A percentile compares a stretch with the other conserved stretches of the same genome.
Evolutionary conservation across 164 flowering plant genomes (phyloP).

Genomic region (Magnolia sinica): DNA sequence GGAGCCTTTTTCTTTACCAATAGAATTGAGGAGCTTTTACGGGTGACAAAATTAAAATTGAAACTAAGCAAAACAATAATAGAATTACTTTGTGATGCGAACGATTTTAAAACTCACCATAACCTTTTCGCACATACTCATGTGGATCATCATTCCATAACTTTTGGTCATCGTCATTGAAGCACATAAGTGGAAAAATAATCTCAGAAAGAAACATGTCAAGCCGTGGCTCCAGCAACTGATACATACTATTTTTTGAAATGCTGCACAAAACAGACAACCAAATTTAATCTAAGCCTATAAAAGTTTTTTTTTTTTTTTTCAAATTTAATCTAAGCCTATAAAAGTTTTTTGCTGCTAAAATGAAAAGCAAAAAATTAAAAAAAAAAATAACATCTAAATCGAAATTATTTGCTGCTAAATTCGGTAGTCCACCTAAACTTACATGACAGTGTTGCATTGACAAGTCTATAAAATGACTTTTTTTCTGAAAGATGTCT

Average conservation of each 20-base stretch:
- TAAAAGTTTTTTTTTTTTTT: too few relatives aligned
- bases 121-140: conserved; percentile 97
- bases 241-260: conserved; percentile 82
- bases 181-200: conserved; percentile 96
- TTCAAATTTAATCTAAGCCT: not conserved
- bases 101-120: conserved; percentile 55
- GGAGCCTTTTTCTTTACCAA: too few relatives aligned
- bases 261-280: conserved; percentile 47
- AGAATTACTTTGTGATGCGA: conserved; percentile 23
- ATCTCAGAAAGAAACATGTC: conserved; percentile 89
- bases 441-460: not conserved
- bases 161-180: conserved; percentile 87
- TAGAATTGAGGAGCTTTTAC: not conserved
- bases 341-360: too few relatives aligned
- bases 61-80: not conserved
- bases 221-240: conserved; percentile 75
- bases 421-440: not conserved
- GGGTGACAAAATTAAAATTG: not conserved
- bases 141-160: conserved; percentile 99
- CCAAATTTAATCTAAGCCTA: not conserved
- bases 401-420: not conserved
- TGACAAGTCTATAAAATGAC: not conserved
- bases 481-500: too few relatives aligned
- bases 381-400: not conserved
- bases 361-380: too few relatives aligned